Percentiles rank a stretch among this genome's conserved stretches.
phyloP scores from a whole-genome alignment of 768 basidiomycete species.

The Lactifluus pinguis region DNA sequence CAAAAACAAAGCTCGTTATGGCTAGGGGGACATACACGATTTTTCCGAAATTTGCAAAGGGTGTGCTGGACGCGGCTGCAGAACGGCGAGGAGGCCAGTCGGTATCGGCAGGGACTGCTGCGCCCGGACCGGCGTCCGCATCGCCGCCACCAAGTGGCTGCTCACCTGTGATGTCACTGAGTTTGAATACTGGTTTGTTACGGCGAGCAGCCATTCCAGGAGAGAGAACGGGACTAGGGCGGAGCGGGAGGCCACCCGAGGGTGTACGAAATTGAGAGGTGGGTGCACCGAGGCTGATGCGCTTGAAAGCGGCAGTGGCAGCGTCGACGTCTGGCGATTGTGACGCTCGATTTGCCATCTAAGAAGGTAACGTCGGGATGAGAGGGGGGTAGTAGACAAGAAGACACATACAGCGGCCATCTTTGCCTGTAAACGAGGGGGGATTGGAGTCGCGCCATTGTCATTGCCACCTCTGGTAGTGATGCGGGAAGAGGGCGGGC shows the following conservation, averaged over 20 bases:
- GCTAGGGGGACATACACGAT: constrained; percentile 64
- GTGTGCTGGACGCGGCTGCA: constrained; percentile 45
- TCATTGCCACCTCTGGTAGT: constrained; percentile 33
- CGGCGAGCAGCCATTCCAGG: constrained; percentile 36
- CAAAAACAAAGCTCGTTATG: background rate
- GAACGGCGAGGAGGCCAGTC: constrained; percentile 22
- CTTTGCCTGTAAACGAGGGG: constrained; percentile 84
- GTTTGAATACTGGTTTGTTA: constrained; percentile 46
- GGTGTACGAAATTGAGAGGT: constrained; percentile 16
- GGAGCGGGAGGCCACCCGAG: constrained; percentile 29
- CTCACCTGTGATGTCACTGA: constrained; percentile 47
- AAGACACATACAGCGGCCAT: constrained; percentile 69
- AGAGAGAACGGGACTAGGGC: constrained; percentile 27
- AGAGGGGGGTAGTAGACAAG: background rate
- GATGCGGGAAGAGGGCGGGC: constrained; percentile 26
- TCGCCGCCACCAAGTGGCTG: constrained; percentile 42
- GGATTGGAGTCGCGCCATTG: constrained; percentile 58
- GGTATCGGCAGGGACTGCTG: constrained; percentile 47
- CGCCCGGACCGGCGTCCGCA: constrained; percentile 59
- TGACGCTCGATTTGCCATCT: constrained; percentile 39
- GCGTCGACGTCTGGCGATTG: constrained; percentile 33
- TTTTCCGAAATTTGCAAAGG: constrained; percentile 87
- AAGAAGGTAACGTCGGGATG: constrained; percentile 21
- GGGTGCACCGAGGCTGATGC: constrained; percentile 25
- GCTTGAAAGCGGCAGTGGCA: constrained; percentile 33